Conservation (phyloP, 192 early-diverging fungal species). For the Coemansia sp. region DNA sequence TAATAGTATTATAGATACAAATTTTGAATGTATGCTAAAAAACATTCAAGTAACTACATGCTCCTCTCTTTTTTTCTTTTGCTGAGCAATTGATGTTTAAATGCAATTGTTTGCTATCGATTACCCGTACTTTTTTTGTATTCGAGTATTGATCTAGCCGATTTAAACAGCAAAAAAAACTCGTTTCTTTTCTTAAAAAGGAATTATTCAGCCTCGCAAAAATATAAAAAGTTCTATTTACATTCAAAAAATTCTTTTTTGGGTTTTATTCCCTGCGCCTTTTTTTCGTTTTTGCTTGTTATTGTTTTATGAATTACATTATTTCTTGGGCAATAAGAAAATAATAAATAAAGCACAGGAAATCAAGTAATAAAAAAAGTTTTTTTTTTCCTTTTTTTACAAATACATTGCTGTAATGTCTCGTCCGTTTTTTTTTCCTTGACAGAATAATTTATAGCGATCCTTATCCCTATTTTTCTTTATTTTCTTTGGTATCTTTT, state of each 20-base stretch:
- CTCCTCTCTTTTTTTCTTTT: background rate
- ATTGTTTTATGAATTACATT: background rate
- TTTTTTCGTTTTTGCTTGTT: no score
- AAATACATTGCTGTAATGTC: background rate
- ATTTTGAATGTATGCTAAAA: background rate
- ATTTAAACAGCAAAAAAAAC: no score
- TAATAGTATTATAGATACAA: background rate
- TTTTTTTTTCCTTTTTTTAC: background rate
- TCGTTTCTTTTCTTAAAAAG: no score
- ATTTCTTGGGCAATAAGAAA: background rate
- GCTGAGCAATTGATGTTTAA: no score
- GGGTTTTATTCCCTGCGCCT: no score
- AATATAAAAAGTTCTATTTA: no score
- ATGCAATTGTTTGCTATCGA: no score
- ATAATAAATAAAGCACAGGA: background rate
- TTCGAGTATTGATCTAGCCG: no score
- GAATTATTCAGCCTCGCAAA: no score
- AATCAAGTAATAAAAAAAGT: background rate
- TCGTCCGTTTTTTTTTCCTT: background rate
- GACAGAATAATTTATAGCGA: background rate
- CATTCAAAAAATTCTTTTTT: no score
- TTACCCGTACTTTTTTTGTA: no score
- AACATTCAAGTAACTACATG: background rate
- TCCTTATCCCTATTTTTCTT: background rate
- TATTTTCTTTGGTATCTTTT: background rate